Evolutionary conservation across 192 early-diverging fungal genomes (phyloP), one percentile per base, ranked within the genome.

Genomic region (Lobosporangium transversale): DNA sequence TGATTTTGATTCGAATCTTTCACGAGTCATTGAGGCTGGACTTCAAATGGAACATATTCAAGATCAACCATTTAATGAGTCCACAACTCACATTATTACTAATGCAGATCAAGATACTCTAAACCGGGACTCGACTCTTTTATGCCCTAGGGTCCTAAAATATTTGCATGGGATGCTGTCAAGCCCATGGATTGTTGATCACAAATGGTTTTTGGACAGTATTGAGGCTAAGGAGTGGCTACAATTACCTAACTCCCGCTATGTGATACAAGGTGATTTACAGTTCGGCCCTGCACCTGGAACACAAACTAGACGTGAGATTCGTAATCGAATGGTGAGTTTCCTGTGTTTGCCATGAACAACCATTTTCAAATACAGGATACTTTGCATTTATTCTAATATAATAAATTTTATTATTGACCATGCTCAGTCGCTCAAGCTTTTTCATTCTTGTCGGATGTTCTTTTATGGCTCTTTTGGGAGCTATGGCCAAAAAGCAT

Each of bases 401-500:
- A n/a, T n/a, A n/a, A n/a, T n/a, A n/a, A n/a, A n/a, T n/a, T n/a
- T n/a, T n/a, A n/a, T n/a, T n/a, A n/a, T n/a, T n/a, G n/a, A n/a
- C n/a, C n/a, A n/a, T n/a, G 27, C 24, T 1, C 42, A 60, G 51
- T 54, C 42, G 27, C 18, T 55, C 23, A 66, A 50, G 23, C 51
- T 69, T 4, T 69, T 69, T 43, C 50, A 44, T 1, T 59, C 66
- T 2, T 69, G 66, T 23, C 33, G 67, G 0, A 61, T 69, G 58
- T 69, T 61, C 67, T 69, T 69, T 60, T 69, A 69, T 26, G 67
- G 67, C 31, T 45, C 48, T 14, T 69, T 69, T 33, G 42, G 42
- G 4, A 23, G 24, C 29, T 18, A 10, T 10, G 50, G 42, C 17
- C 43, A 57, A 50, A 56, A 45, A 23, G 45, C 67, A 4, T 37